These are phyloP conservation scores for Aspergillus unguis DNA, from an alignment of 2,329 filamentous ascomycete species.

Conservation along the genomic window DNA sequence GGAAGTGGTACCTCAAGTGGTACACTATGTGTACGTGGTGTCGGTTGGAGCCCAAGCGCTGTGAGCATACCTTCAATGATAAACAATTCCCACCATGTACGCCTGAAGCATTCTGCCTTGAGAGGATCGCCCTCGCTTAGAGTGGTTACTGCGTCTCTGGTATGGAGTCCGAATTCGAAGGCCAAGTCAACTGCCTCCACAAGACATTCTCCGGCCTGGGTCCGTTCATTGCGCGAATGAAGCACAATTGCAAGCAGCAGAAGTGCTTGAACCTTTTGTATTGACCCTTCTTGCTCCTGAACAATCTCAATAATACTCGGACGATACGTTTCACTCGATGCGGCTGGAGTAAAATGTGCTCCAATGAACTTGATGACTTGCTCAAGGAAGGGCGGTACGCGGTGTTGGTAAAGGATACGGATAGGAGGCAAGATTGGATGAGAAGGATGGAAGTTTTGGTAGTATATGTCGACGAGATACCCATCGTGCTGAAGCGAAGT, in stretches of 20 bases:
- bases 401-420: slow-evolving; percentile 36
- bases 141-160: slow-evolving; percentile 60
- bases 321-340: slow-evolving; percentile 46
- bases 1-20: slow-evolving; percentile 68
- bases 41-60: slow-evolving; percentile 54
- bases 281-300: slow-evolving; percentile 43
- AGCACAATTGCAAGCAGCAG: slow-evolving; percentile 73
- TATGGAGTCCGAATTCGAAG: slow-evolving; percentile 72
- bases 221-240: slow-evolving; percentile 71
- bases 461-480: slow-evolving; percentile 53
- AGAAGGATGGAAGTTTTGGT: slow-evolving; percentile 53
- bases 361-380: slow-evolving; percentile 57
- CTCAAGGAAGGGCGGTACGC: slow-evolving; percentile 47
- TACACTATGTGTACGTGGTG: slow-evolving; percentile 67
- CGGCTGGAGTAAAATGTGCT: slow-evolving; percentile 50
- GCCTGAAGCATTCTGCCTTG: slow-evolving; percentile 76
- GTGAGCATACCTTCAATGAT: slow-evolving; percentile 82
- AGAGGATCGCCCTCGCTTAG: slow-evolving; percentile 64
- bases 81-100: slow-evolving; percentile 88
- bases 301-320: slow-evolving; percentile 31
- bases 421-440: slow-evolving; percentile 57
- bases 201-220: slow-evolving; percentile 65
- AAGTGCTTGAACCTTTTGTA: slow-evolving; percentile 72
- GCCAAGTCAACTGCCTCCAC: slow-evolving; percentile 67
- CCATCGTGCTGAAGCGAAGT: slow-evolving; percentile 32